Evolutionary conservation across 2,329 filamentous ascomycete genomes (phyloP).

Genomic region (Aspergillus fumigatus): DNA sequence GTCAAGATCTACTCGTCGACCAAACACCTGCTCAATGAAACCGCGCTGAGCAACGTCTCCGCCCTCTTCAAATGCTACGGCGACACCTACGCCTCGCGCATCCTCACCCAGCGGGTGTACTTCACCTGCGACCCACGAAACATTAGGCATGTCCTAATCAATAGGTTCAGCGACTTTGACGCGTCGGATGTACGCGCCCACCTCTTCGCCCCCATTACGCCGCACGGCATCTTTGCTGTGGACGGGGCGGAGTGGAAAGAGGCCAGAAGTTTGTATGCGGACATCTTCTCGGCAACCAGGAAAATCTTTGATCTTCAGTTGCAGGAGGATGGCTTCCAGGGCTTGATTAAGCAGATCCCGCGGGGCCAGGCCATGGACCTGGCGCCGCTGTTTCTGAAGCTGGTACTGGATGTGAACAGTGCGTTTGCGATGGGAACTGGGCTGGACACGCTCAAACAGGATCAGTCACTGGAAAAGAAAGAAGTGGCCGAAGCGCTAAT

Average conservation of each 20-base stretch:
- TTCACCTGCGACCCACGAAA: conserved; percentile 9
- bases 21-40: not conserved
- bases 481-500: conserved; percentile 1
- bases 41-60: not conserved
- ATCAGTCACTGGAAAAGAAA: conserved; percentile 1
- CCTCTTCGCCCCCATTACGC: conserved; percentile 9
- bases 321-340: conserved; percentile 6
- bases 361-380: conserved; percentile 1
- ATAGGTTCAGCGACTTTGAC: conserved; percentile 8
- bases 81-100: conserved; percentile 7
- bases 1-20: not conserved
- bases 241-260: conserved; percentile 9
- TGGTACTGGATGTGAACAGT: conserved; percentile 6
- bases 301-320: conserved; percentile 1
- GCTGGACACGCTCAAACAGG: not conserved
- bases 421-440: conserved; percentile 3
- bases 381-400: not conserved
- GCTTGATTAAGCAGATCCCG: conserved; percentile 1
- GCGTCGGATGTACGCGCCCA: conserved; percentile 6
- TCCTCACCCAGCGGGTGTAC: conserved; percentile 5
- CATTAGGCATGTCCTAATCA: conserved; percentile 8
- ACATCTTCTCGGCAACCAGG: conserved; percentile 1
- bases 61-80: conserved; percentile 6
- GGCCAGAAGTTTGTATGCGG: conserved; percentile 1
- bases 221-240: conserved; percentile 11